Percentiles rank a stretch among this genome's conserved stretches.
These are phyloP conservation scores for Cryptococcus deneoformans DNA, from an alignment of 1,284 basidiomycete species.

Conservation along the genomic window DNA sequence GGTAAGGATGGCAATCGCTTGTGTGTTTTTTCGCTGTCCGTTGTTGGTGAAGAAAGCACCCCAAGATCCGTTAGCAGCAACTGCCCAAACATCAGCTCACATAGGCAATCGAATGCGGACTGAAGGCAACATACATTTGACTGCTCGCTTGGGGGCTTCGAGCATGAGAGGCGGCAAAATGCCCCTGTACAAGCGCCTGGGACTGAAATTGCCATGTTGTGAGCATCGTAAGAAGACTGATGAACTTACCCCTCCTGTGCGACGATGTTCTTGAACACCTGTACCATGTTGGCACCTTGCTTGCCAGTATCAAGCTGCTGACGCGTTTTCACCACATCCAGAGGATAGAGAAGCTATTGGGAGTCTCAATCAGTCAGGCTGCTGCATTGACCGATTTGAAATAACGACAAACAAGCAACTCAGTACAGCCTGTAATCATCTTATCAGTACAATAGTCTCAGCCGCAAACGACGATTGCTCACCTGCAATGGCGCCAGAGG, in stretches of 20 bases:
- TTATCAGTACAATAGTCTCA: background rate
- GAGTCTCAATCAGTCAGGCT: constrained; percentile 17
- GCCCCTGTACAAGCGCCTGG: constrained; percentile 84
- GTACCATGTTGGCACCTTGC: constrained; percentile 66
- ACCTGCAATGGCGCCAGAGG: constrained; percentile 86
- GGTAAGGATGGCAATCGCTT: constrained; percentile 78
- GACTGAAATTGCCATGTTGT: constrained; percentile 51
- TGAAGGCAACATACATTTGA: constrained; percentile 72
- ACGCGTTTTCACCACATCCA: constrained; percentile 78
- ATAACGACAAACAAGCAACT: constrained; percentile 77
- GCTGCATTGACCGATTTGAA: background rate
- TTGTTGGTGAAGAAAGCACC: constrained; percentile 58
- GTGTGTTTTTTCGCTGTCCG: constrained; percentile 82
- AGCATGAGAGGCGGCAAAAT: constrained; percentile 90
- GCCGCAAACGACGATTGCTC: constrained; percentile 38
- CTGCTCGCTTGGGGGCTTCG: constrained; percentile 96
- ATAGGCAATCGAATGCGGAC: background rate
- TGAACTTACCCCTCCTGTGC: constrained; percentile 63
- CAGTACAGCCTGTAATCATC: constrained; percentile 54
- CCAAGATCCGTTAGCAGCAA: constrained; percentile 68
- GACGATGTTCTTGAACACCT: constrained; percentile 61
- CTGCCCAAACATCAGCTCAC: constrained; percentile 16
- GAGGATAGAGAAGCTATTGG: constrained; percentile 32
- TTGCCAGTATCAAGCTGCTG: constrained; percentile 93
- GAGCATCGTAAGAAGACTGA: background rate